Base-by-base conservation (phyloP, 176 grass and related monocot genomes). In the Cenchrus purpureus region DNA sequence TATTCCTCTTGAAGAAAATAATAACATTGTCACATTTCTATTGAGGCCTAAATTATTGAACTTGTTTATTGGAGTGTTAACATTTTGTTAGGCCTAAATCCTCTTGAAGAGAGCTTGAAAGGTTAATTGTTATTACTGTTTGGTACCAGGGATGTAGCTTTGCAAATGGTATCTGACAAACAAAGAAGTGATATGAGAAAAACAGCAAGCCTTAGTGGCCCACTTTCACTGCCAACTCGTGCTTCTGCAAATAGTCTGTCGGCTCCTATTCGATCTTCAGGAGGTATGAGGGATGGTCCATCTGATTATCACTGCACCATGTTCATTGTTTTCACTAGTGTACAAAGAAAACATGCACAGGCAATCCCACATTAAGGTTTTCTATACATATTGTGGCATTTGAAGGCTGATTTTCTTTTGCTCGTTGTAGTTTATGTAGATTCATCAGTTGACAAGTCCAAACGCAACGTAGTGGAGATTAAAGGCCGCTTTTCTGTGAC, bases 401-500 rank as follows among this genome's bases (percentile, higher is more conserved):
- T 68, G 12, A 69, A 70, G 53, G 54, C 80, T 14, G 10, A 71
- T 56, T 62, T 85, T 92, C 56, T 86, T 65, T 74, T 75, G 29
- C 56, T 85, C 87, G 66, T 85, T 84, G 71, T 87, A 96, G 97
- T 92, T 87, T 99, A 89, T 99, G 89, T 87, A 51, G 97, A 99
- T 74, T 96, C 93, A 28, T 90, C 89, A 74, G 96, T 89, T 3
- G 93, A 99, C 17, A 99, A 96, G 76, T 89, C 91, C 58, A 99
- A 96, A 83, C 91, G 87, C 25, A 99, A 91, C 74, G 88, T 99
- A 45, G 97, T 99, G 71, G 91, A 99, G 85, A 92, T 92, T 94
- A 99, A 96, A 93, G 97, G 97, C 15, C 94, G 97, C 48, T 99
- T 99, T 89, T 99, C 97, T 42, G 97, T 99, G 86, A 99, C 97